Evolutionary conservation across 768 basidiomycete species (phyloP), one percentile per base, ranked within the genome.

Genomic region (Macrocybe gigantea): DNA sequence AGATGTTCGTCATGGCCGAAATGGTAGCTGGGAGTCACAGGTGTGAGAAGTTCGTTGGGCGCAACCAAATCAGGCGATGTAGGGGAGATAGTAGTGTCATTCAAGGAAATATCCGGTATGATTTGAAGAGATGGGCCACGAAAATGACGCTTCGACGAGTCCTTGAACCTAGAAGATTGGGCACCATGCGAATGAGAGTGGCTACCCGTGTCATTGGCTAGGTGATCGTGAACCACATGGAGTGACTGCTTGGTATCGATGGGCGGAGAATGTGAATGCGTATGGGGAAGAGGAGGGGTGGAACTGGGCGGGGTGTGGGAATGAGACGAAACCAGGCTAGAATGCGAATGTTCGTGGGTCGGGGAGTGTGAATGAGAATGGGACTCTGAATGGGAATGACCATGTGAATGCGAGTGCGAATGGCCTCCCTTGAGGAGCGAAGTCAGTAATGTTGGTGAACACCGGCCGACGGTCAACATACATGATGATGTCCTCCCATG

Each of bases 401-500:
- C 42, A 44, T 44, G 42, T n/a, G 42, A 44, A 33, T 44, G 42
- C 7, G 42, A 44, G 29, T 44, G 22, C 22, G 22, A 22, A 62
- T 85, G 84, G 5, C 78, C 78, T 14, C 78, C 80, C 74, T 79
- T 51, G 32, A 49, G 10, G 43, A 13, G 30, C 46, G 33, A 42
- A 34, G 9, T 11, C 37, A 44, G 29, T 10, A 7, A 45, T 33
- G 1, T 44, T 33, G 37, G 40, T 37, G 22, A 4, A 22, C 22
- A 22, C 22, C 22, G 22, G 22, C 22, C 22, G 2, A 22, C 4
- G 22, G 22, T 22, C 22, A 22, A 22, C 42, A 8, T 70, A 88
- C 87, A 69, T 89, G 88, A 60, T 88, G 85, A 62, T 94, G 92
- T 3, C 93, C 93, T 5, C 96, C 96, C 77, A 96, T 99, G 1